Base-by-base conservation (phyloP, 805 yeast species). In the Blastobotrys peoriensis region DNA sequence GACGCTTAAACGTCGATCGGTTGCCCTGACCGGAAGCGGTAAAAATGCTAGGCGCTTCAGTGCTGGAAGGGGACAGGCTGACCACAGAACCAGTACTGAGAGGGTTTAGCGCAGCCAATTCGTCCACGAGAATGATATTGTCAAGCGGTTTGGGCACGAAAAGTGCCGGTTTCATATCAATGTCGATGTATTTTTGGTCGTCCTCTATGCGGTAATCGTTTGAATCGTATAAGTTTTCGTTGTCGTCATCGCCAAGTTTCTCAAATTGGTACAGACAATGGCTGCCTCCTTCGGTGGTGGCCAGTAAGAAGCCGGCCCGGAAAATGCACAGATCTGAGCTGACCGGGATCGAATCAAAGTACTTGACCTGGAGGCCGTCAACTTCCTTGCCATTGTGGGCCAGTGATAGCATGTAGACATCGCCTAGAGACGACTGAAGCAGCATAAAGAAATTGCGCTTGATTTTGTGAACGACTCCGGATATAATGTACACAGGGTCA, bases 181-280 rank as follows among this genome's bases (percentile, higher is more conserved):
- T 13, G 20, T 43, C 43, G 4, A 19, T 30, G 19, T 36, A 22
- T 35, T 43, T 41, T 2, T 57, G 53, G 23, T 60, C 60, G 2
- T 61, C 55, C 3, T 57, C 55, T n/a, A n/a, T n/a, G n/a, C n/a
- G n/a, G 30, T 51, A 30, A 48, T 59, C 55, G 42, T 64, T 55
- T 4, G 60, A 44, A 0, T 73, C 65, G 30, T 8, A 25, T 13
- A 53, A 67, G 22, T 46, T 67, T 21, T 49, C 56, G 17, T 46
- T 56, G 28, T 63, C 67, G 19, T 74, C 79, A 38, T 76, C 80
- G 1, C 94, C 96, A 37, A 88, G 65, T 40, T 75, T 75, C 49
- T 83, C 86, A 55, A 91, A 83, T 59, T 87, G 96, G 56, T 81
- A 86, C n/a, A 85, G 67, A 16, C 68, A 61, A 54, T 81, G 85